Base-by-base conservation (phyloP, 2,329 filamentous ascomycete species). In the Hawksworthiomyces lignivorus region DNA sequence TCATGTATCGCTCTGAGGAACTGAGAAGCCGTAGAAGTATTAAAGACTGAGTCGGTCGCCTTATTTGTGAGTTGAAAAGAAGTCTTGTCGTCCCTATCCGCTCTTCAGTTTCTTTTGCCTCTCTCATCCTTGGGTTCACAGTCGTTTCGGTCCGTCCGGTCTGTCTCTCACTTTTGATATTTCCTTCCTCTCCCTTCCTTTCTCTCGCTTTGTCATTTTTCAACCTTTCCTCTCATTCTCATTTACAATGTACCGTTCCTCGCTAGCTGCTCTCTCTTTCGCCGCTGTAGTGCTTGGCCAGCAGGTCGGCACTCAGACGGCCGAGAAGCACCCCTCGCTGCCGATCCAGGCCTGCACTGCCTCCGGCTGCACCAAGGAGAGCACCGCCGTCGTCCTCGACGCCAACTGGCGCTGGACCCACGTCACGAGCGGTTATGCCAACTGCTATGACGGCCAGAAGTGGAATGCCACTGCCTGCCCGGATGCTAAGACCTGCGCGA, bases 351-450 rank as follows among this genome's bases (percentile, higher is more conserved):
- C 62, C 39, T 75, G 70, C 54, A 65, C 69, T 20, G 56, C 55
- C 3, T 57, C 54, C 22, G 67, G 67, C 29, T 74, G 70, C 57
- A 65, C 61, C 2, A 61, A 57, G 15, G 61, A 69, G 52, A 53
- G 54, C 36, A 68, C 66, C 12, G 61, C 60, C n/a, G 62, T 72
- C 21, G 67, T 70, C 21, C 56, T 75, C 46, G 69, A 74, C 48
- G 52, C 68, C 44, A 73, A 72, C 57, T 73, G 69, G 69, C 64
- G 69, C 34, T 73, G 70, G 70, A 58, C 70, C 28, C 68, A 72
- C 53, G 52, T 57, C 22, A 60, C 57, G 15, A 50, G 48, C 20
- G 62, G 62, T 30, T 64, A 60, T 50, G 65, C 62, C 49, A 72
- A 72, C 57, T 70, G 67, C 60, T 70, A 68, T 50, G 63, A 59